Base-by-base conservation (phyloP, 148 eudicot species). In the Linanthus parryae region DNA sequence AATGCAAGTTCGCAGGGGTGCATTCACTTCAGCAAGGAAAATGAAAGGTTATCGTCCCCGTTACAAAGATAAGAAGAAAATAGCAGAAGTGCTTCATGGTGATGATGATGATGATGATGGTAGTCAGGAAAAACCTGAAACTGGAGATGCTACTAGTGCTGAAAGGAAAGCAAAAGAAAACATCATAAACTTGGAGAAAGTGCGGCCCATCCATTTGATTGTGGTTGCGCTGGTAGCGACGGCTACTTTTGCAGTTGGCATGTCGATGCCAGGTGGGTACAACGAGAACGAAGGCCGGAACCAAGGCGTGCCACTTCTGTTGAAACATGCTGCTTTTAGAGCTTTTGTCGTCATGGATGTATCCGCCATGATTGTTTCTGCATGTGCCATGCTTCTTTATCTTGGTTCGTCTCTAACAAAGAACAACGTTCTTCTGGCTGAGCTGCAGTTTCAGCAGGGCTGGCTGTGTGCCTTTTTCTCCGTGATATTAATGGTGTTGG, bases 181-280 rank as follows among this genome's bases (percentile, higher is more conserved):
- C n/a, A n/a, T n/a, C 28, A 7, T 9, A 11, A 23, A 2, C n/a
- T 2, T 8, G 19, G 4, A 39, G 5, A 12, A 21, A 13, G 18
- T 7, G 23, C 40, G 7, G 25, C 18, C 1, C 17, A 30, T 28
- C 16, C 18, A 27, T 4, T 34, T 37, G 55, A 47, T 49, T 11
- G 48, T 48, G 10, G 7, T 10, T 39, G 40, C 56, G 24, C 56
- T 49, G 15, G 13, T 59, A 20, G 56, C 56, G n/a, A 28, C 53
- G 1, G 54, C 52, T 38, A 49, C 47, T 10, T 59, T 59, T 5
- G 8, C 56, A 10, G 64, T 48, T 13, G 64, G 33, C 22, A 46
- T 58, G 41, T 33, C 53, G 1, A 8, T 58, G 8, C 54, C 62
- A 3, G 54, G 62, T 31, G 53, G 62, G 5, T 58, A 44, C 31